Percentiles rank a stretch among this genome's conserved stretches.
Evolutionary conservation across 2,329 filamentous ascomycete species (phyloP).

Genomic region (Catunica adiposa): DNA sequence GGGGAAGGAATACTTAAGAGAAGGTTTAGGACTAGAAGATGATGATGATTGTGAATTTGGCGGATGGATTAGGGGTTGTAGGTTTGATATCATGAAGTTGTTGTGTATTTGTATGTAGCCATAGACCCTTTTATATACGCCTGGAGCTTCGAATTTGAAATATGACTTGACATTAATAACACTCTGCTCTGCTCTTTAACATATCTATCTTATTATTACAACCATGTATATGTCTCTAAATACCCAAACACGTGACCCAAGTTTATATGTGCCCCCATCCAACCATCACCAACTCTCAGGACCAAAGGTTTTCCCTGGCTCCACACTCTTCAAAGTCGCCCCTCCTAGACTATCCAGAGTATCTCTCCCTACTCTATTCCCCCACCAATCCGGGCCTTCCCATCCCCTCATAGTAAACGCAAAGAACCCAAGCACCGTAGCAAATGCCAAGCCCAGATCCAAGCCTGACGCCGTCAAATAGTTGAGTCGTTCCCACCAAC

Average conservation of each 20-base stretch:
- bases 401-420: conserved; percentile 48
- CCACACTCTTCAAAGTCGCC: conserved; percentile 38
- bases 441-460: conserved; percentile 50
- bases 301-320: conserved; percentile 43
- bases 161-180: conserved; percentile 6
- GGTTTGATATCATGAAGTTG: conserved; percentile 8
- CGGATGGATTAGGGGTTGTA: conserved; percentile 7
- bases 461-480: conserved; percentile 54
- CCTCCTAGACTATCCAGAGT: conserved; percentile 46
- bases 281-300: conserved; percentile 33
- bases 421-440: conserved; percentile 54
- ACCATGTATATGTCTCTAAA: background rate
- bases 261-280: background rate
- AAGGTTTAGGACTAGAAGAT: too few relatives aligned
- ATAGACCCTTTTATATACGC: conserved; percentile 15
- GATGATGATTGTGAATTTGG: too few relatives aligned
- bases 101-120: conserved; percentile 14
- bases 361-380: conserved; percentile 38
- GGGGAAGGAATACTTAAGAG: background rate
- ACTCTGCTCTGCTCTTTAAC: background rate
- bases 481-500: conserved; percentile 61
- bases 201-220: background rate
- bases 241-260: background rate
- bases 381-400: conserved; percentile 52
- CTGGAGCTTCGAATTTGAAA: conserved; percentile 7